These are phyloP conservation scores for Phalaenopsis hybrid DNA, from an alignment of 116 monocot species.

Conservation along the genomic window DNA sequence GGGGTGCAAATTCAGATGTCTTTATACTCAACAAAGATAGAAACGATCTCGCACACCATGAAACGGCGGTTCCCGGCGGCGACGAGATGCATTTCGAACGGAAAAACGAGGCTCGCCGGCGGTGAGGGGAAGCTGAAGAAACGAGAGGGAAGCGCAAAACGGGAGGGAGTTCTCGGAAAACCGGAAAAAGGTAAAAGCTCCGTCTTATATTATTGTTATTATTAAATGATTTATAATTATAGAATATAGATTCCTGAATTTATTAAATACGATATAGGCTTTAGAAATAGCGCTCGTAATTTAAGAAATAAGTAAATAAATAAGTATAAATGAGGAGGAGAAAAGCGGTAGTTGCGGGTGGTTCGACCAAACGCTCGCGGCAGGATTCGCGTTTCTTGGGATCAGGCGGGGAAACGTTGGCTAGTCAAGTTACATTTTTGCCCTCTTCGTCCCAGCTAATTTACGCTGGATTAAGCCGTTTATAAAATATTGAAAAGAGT, in stretches of 20 bases:
- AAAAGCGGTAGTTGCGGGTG: slow-evolving; percentile 22
- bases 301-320: not conserved
- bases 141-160: not conserved
- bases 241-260: not conserved
- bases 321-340: not conserved
- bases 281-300: too few species aligned
- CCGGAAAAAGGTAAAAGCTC: slow-evolving; percentile 16
- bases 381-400: slow-evolving; percentile 17
- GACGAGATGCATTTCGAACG: not conserved
- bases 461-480: too few species aligned
- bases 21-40: not conserved
- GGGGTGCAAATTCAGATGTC: not conserved
- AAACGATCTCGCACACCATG: not conserved
- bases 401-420: not conserved
- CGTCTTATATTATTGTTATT: not conserved
- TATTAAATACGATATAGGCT: not conserved
- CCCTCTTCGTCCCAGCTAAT: too few species aligned
- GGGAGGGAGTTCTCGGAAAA: slow-evolving; percentile 17
- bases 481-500: too few species aligned
- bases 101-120: too few species aligned
- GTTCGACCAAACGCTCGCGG: slow-evolving; percentile 34
- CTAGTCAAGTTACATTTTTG: too few species aligned
- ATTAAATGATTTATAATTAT: not conserved
- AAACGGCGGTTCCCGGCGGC: not conserved
- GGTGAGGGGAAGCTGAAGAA: not conserved